These are phyloP conservation scores for Plasmodium cynomolgi DNA, from an alignment of 169 alveolate genomes.

Conservation along the genomic window DNA sequence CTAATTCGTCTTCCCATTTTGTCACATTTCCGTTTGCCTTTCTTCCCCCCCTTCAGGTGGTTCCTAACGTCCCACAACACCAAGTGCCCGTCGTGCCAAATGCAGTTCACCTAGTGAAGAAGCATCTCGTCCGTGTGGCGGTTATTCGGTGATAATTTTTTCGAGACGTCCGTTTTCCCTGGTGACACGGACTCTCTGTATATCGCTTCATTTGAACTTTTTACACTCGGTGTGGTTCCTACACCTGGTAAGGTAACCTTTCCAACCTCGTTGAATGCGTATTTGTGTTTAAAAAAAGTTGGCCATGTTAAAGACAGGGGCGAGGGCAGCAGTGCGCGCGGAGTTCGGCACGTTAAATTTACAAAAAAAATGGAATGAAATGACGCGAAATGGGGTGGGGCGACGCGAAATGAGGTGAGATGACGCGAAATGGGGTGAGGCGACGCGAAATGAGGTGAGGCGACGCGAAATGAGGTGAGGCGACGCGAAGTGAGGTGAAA, in stretches of 20 bases:
- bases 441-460: background rate
- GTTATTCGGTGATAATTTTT: background rate
- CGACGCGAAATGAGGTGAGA: background rate
- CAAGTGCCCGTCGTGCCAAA: conserved; percentile 74
- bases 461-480: background rate
- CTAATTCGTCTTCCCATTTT: background rate
- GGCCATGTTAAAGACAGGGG: background rate
- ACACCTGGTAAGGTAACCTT: background rate
- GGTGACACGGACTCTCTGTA: too few relatives aligned
- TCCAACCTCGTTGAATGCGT: background rate
- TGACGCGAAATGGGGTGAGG: background rate
- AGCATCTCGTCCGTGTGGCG: background rate
- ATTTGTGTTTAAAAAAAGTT: background rate
- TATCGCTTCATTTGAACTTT: too few relatives aligned
- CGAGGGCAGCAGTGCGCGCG: background rate
- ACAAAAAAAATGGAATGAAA: background rate
- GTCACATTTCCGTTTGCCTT: background rate
- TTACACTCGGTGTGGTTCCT: background rate
- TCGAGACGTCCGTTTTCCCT: background rate
- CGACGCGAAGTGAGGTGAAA: background rate
- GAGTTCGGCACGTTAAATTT: background rate
- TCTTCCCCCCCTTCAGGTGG: conserved; percentile 16
- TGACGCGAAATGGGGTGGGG: background rate
- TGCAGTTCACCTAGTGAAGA: conserved; percentile 23
- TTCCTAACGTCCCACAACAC: conserved; percentile 73